These are phyloP conservation scores for Perkinsus chesapeaki DNA, from an alignment of 169 alveolate species.

Conservation along the genomic window DNA sequence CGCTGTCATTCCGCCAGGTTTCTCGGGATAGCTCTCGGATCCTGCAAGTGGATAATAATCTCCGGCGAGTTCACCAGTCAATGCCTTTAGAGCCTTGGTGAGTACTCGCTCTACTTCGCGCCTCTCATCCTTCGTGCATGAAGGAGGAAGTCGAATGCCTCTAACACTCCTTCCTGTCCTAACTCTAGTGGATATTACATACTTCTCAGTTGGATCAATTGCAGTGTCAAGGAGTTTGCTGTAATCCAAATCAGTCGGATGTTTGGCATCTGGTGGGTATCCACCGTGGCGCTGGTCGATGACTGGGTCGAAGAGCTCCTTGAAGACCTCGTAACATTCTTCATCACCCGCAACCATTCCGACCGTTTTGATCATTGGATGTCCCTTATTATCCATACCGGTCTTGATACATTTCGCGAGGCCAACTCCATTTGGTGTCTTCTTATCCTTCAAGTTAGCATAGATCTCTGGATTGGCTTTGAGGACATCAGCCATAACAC, in stretches of 20 bases:
- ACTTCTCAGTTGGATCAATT: too few relatives aligned
- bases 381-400: conserved; percentile 27
- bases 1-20: conserved; percentile 18
- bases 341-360: conserved; percentile 31
- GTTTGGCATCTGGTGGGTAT: conserved; percentile 10
- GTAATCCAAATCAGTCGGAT: conserved; percentile 23
- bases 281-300: conserved; percentile 21
- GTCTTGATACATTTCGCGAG: conserved; percentile 19
- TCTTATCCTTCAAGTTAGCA: conserved; percentile 3
- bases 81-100: conserved; percentile 10
- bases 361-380: conserved; percentile 19
- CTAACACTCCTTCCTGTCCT: too few relatives aligned
- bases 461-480: background rate
- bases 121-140: conserved; percentile 23
- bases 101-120: conserved; percentile 21
- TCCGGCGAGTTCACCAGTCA: conserved; percentile 34
- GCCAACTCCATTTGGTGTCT: conserved; percentile 3
- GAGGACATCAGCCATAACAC: background rate
- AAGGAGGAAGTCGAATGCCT: too few relatives aligned
- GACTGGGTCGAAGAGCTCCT: conserved; percentile 13
- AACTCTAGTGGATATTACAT: too few relatives aligned
- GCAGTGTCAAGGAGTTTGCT: too few relatives aligned
- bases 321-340: conserved; percentile 15
- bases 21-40: background rate
- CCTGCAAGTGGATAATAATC: conserved; percentile 29